Percentiles rank a stretch among this genome's conserved stretches.
Conservation (phyloP, 495 filamentous ascomycete species). For the Hamigera avellanea region DNA sequence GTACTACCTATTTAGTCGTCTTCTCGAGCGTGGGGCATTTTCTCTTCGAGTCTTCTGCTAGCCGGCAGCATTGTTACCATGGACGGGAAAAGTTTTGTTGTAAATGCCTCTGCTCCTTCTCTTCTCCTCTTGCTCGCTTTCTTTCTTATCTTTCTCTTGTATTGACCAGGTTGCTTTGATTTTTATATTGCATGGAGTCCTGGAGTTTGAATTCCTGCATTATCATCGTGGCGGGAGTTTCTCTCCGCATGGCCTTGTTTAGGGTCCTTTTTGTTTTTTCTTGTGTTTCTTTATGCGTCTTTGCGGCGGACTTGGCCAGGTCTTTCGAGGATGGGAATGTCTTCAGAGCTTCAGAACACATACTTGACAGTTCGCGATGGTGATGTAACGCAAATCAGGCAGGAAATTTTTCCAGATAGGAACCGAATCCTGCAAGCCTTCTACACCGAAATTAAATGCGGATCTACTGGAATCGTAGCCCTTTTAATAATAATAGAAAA, state of each 20-base stretch:
- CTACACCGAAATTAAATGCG: no score
- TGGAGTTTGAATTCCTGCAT: slow-evolving; percentile 3
- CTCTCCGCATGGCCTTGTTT: slow-evolving; percentile 3
- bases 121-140: slow-evolving; percentile 8
- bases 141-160: slow-evolving; percentile 6
- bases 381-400: no score
- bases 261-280: slow-evolving; percentile 5
- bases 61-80: slow-evolving; percentile 10
- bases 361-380: no score
- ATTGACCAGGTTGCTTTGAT: no score
- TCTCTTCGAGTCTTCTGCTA: slow-evolving; percentile 16
- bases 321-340: no score
- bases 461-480: no score
- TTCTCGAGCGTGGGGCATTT: slow-evolving; percentile 10
- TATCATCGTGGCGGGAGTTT: slow-evolving; percentile 1
- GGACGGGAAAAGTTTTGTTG: slow-evolving; percentile 13
- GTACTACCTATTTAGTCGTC: slow-evolving; percentile 1
- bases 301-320: no score
- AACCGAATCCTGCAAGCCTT: no score
- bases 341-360: no score
- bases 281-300: slow-evolving; percentile 7
- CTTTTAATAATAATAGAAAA: no score
- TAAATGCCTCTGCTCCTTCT: slow-evolving; percentile 12
- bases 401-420: no score
- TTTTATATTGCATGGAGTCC: slow-evolving; percentile 16